These are phyloP conservation scores for Sphaerostilbella broomeana DNA, from an alignment of 2,329 filamentous ascomycete genomes.

Conservation along the genomic window DNA sequence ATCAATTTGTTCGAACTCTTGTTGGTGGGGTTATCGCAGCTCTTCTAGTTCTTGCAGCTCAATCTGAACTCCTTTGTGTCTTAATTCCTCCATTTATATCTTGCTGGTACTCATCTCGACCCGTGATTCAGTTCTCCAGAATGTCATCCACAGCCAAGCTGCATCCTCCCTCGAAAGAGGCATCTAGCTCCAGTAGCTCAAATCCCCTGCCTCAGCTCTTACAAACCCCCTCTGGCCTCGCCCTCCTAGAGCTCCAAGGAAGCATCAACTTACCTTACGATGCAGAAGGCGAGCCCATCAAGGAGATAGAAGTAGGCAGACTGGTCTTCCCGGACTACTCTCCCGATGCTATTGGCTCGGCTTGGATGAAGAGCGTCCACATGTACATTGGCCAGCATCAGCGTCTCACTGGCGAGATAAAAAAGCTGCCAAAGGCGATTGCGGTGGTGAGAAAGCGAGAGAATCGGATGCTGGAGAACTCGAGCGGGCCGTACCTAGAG, in stretches of 20 bases:
- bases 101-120: neutral
- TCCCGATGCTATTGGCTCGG: constrained; percentile 39
- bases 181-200: constrained; percentile 14
- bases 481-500: constrained; percentile 32
- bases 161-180: constrained; percentile 30
- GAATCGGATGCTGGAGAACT: constrained; percentile 36
- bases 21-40: too few species aligned
- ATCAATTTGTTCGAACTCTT: too few species aligned
- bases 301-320: constrained; percentile 51
- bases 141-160: constrained; percentile 34
- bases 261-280: constrained; percentile 67
- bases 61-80: neutral
- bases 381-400: constrained; percentile 86
- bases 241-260: constrained; percentile 87
- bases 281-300: constrained; percentile 24
- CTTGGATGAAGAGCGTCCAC: constrained; percentile 87
- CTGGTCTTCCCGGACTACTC: constrained; percentile 74
- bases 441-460: constrained; percentile 64
- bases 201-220: constrained; percentile 72
- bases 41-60: too few species aligned
- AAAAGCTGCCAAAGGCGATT: constrained; percentile 72
- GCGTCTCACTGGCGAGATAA: constrained; percentile 81
- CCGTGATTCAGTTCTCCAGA: neutral
- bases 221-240: constrained; percentile 82
- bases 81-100: neutral